Conservation (phyloP, 495 filamentous ascomycete genomes). For the Oidiodendron maius region DNA sequence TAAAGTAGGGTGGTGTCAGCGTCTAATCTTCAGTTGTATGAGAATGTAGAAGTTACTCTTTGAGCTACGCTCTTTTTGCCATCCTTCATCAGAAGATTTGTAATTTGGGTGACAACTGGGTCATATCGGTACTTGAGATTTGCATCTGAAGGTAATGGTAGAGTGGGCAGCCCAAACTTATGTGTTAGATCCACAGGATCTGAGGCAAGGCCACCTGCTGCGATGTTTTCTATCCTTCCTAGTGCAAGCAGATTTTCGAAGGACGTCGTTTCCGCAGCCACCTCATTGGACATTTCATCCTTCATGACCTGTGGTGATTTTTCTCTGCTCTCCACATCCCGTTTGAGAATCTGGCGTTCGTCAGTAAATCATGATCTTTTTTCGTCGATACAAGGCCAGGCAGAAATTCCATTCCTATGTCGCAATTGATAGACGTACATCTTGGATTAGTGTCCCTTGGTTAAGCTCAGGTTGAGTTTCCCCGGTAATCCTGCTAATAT, state of each 20-base stretch:
- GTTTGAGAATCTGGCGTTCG: constrained; percentile 53
- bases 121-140: constrained; percentile 76
- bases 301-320: constrained; percentile 66
- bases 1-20: constrained; percentile 29
- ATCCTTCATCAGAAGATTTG: constrained; percentile 82
- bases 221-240: constrained; percentile 18
- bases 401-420: no score
- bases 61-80: constrained; percentile 81
- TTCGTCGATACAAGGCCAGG: constrained; percentile 6
- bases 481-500: constrained; percentile 48
- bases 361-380: constrained; percentile 11
- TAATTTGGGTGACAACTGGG: constrained; percentile 75
- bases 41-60: constrained; percentile 51
- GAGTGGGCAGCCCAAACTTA: constrained; percentile 68
- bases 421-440: constrained; percentile 55
- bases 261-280: constrained; percentile 19
- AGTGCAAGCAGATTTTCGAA: constrained; percentile 17
- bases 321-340: constrained; percentile 54
- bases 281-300: constrained; percentile 34
- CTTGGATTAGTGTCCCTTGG: constrained; percentile 59
- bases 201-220: constrained; percentile 13
- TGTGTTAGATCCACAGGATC: constrained; percentile 45
- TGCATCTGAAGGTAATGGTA: constrained; percentile 51
- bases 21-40: constrained; percentile 1
- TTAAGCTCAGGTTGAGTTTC: constrained; percentile 50